Conservation (phyloP, 1,284 basidiomycete genomes). For the Neotropicomus parvogracilis region DNA sequence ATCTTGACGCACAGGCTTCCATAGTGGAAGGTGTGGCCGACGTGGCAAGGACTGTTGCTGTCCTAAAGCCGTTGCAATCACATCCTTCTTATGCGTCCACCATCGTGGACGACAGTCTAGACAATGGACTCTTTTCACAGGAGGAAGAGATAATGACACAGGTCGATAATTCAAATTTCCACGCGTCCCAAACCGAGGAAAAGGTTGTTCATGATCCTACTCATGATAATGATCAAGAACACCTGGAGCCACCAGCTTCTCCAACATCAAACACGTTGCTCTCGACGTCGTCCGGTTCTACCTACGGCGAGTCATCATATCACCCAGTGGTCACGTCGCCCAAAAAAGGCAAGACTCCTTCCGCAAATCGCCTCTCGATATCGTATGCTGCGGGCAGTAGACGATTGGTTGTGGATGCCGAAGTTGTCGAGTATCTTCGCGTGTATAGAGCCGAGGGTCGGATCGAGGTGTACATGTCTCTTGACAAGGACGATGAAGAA, state of each 20-base stretch:
- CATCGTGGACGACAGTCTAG: conserved; percentile 43
- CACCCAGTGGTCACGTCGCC: conserved; percentile 8
- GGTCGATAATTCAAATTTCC: conserved; percentile 12
- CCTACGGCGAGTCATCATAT: conserved; percentile 35
- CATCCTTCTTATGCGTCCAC: conserved; percentile 46
- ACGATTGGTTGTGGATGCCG: conserved; percentile 85
- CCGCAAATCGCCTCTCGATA: conserved; percentile 85
- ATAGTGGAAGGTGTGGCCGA: conserved; percentile 8
- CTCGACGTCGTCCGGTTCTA: conserved; percentile 48
- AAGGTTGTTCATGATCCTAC: conserved; percentile 15
- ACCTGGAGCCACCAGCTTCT: conserved; percentile 54
- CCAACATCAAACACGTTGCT: conserved; percentile 50
- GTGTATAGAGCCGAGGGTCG: conserved; percentile 81
- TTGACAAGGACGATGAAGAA: conserved; percentile 52
- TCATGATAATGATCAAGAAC: conserved; percentile 40
- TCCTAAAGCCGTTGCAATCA: conserved; percentile 37
- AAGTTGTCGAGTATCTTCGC: conserved; percentile 77
- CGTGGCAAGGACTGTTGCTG: conserved; percentile 1
- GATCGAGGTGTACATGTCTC: conserved; percentile 75
- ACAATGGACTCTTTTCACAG: conserved; percentile 31
- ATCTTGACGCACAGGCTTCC: conserved; percentile 40
- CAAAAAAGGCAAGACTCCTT: conserved; percentile 44
- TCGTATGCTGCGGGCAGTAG: conserved; percentile 88
- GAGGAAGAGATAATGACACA: conserved; percentile 26
- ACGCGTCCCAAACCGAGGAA: conserved; percentile 13